Conservation (phyloP, 768 basidiomycete genomes). For the Mrakia gelida region DNA sequence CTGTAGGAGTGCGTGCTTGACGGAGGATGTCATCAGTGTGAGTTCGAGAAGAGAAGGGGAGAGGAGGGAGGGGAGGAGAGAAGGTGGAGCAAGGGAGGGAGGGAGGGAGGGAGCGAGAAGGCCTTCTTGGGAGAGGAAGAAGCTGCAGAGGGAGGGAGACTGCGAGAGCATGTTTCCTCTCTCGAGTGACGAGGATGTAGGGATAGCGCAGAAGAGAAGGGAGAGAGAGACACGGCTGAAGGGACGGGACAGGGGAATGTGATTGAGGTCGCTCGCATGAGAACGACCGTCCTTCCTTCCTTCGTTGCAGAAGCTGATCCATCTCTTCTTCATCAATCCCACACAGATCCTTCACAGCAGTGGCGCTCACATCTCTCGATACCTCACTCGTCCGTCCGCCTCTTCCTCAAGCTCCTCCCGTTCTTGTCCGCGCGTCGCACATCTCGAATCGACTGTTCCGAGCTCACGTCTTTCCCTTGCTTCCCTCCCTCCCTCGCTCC, state of each 20-base stretch:
- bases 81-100: neutral
- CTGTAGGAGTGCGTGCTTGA: neutral
- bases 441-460: neutral
- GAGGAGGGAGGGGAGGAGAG: too few relatives aligned
- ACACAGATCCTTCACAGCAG: slow-evolving; percentile 7
- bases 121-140: too few relatives aligned
- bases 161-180: too few relatives aligned
- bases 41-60: neutral
- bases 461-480: neutral
- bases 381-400: neutral
- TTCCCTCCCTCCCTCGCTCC: neutral
- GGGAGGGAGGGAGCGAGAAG: too few relatives aligned
- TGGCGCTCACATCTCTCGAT: slow-evolving; percentile 14
- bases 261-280: too few relatives aligned
- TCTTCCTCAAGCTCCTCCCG: neutral
- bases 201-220: too few relatives aligned
- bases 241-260: too few relatives aligned
- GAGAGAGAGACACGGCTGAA: too few relatives aligned
- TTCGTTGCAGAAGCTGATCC: neutral
- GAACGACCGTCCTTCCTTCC: neutral
- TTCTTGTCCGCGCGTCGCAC: neutral
- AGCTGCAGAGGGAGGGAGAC: too few relatives aligned
- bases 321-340: neutral
- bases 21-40: neutral
- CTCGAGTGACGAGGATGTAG: too few relatives aligned